A percentile compares a stretch with the other conserved stretches of the same genome.
These are phyloP conservation scores for Zoysia japonica DNA, from an alignment of 176 grass and related monocot genomes.

Conservation along the genomic window DNA sequence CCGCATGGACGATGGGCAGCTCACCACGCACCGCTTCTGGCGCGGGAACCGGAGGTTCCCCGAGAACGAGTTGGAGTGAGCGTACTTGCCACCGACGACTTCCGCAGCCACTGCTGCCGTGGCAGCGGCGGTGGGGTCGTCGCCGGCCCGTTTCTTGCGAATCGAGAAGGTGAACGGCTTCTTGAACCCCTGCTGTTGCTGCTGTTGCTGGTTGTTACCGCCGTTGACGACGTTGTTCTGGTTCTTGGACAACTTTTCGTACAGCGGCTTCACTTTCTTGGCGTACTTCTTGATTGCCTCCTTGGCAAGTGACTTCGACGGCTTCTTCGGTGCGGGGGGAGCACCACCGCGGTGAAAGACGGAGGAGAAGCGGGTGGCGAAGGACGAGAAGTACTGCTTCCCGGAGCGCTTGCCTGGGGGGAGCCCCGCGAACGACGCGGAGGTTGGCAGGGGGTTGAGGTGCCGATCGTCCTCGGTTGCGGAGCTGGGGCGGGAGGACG, in stretches of 20 bases:
- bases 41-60: slow-evolving; percentile 84
- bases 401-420: slow-evolving; percentile 52
- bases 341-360: slow-evolving; percentile 84
- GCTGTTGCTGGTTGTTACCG: slow-evolving; percentile 4
- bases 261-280: slow-evolving; percentile 94
- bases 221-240: slow-evolving; percentile 22
- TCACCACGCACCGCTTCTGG: slow-evolving; percentile 72
- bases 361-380: slow-evolving; percentile 92
- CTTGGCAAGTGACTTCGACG: slow-evolving; percentile 73
- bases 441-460: not conserved
- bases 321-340: slow-evolving; percentile 35
- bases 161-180: slow-evolving; percentile 97
- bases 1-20: slow-evolving; percentile 95
- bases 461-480: too few species aligned
- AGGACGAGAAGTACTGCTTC: slow-evolving; percentile 78
- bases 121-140: slow-evolving; percentile 14
- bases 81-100: slow-evolving; percentile 36
- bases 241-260: slow-evolving; percentile 90
- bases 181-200: slow-evolving; percentile 56
- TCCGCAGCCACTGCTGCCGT: not conserved
- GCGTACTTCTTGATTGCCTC: slow-evolving; percentile 97
- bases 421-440: slow-evolving; percentile 28
- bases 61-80: slow-evolving; percentile 85
- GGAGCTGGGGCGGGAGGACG: too few species aligned
- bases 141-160: slow-evolving; percentile 54